Evolutionary conservation across 257 asterid genomes (phyloP), one percentile per base, ranked within the genome.

Genomic region (Linaria vulgaris): DNA sequence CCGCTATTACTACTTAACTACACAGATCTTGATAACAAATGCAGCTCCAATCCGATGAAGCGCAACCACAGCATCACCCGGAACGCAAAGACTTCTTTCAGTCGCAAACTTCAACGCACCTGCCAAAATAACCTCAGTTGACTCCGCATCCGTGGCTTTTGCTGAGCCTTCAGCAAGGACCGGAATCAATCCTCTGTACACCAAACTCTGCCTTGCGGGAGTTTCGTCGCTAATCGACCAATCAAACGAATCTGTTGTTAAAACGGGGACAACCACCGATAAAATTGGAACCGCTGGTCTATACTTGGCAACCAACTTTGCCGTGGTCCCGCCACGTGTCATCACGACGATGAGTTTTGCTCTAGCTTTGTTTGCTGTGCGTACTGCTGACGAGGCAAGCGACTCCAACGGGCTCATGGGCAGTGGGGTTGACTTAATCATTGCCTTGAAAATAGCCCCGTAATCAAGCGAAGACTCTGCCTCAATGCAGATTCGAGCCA

Each of bases 321-420:
- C 95, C 0, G 96, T 89, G 0, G 83, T 76, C 67, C 96, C 96
- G 1, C 95, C 96, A 6, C 95, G 90, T 23, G 96, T 89, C 78
- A 89, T 48, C 72, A 89, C 96, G 0, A 89, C 89, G 58, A 89
- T 89, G 47, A 89, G 94, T 47, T 77, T 82, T 0, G 96, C 94
- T 47, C 14, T 53, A 6, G 95, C 88, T 56, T 84, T 84, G 81
- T 84, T 79, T 0, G 96, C 95, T 0, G 91, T 79, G 9, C 94
- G 83, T 3, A 89, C 96, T 7, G 96, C 96, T 1, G 95, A 81
- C 9, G 91, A 85, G 7, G 96, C 96, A 4, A 86, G 82, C 7
- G 90, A 82, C 79, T 88, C 95, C 73, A 86, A 46, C 24, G 96
- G 95, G 81, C 95, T 88, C 96, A 88, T 88, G 2, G 96, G 95